Evolutionary conservation across 495 filamentous ascomycete genomes (phyloP), one percentile per base, ranked within the genome.

Genomic region (Chaetomium tenue): DNA sequence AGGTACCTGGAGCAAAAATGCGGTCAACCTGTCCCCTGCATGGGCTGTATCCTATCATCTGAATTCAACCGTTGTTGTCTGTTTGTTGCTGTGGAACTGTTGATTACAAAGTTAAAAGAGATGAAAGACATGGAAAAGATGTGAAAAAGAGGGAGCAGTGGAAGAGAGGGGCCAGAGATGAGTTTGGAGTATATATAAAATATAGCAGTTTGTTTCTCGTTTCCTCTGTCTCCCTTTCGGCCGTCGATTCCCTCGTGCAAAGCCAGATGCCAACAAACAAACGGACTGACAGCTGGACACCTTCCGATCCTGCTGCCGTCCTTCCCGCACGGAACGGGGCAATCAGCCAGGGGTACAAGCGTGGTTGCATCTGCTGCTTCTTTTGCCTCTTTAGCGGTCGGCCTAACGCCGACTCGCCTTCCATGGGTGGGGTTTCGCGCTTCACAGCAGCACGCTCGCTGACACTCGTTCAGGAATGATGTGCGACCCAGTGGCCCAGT

Each of bases 351-450:
- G 16, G 50, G 15, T 37, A 22, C 44, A 62, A 42, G 20, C 39
- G 16, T 26, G 22, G 37, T 55, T 57, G 18, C 37, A 39, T 48
- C 18, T 37, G 12, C 30, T 16, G 26, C 16, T 52, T 40, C 47
- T 40, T 61, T 61, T 26, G 60, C 60, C 60, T 30, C 60, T 62
- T 39, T 62, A 46, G 60, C 60, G 60, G 60, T 62, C 60, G 58
- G 25, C 22, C 39, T 23, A 47, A 50, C 51, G 28, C 13, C 25
- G 13, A 33, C 51, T 28, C 5, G 18, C 25, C 52, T n/a, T 37
- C 28, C 0, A 55, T 37, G 11, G 18, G 54, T 42, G n/a, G 37
- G 23, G 55, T 28, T 40, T 26, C 39, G 23, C 15, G 40, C 39
- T 25, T 16, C 6, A 25, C 37, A 58, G 15, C 54, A 58, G 55